Conservation (phyloP, 2,329 filamentous ascomycete genomes). For the Penicillium hesseltinei region DNA sequence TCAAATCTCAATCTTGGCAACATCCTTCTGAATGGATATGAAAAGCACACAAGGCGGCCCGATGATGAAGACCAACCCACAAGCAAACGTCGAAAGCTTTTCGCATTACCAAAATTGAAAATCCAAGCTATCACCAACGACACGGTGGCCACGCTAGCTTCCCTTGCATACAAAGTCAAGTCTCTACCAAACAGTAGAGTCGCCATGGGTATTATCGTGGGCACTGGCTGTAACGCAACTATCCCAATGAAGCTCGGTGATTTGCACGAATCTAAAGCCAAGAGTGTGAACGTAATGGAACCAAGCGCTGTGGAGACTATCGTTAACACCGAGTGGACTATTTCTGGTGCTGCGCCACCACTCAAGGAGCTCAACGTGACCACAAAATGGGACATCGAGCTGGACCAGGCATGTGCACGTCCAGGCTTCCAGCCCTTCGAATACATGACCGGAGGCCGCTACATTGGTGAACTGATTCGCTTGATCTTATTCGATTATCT, state of each 20-base stretch:
- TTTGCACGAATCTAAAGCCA: constrained; percentile 63
- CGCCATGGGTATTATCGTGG: constrained; percentile 76
- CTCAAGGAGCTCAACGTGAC: constrained; percentile 60
- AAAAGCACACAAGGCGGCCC: constrained; percentile 48
- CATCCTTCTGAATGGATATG: constrained; percentile 55
- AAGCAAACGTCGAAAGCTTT: constrained; percentile 46
- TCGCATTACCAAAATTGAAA: constrained; percentile 61
- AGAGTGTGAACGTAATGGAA: constrained; percentile 48
- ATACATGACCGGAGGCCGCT: constrained; percentile 78
- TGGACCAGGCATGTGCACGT: constrained; percentile 65
- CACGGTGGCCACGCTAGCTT: constrained; percentile 74
- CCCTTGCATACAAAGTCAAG: constrained; percentile 70
- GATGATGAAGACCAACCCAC: constrained; percentile 42
- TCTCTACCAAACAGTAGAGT: constrained; percentile 62
- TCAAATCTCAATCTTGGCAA: constrained; percentile 55
- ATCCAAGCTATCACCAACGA: constrained; percentile 80
- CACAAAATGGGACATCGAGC: constrained; percentile 66
- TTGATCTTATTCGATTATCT: constrained; percentile 68
- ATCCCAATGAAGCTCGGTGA: constrained; percentile 65
- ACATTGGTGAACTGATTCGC: constrained; percentile 73
- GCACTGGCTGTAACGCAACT: constrained; percentile 78
- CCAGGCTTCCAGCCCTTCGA: constrained; percentile 80
- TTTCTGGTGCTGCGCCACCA: constrained; percentile 70
- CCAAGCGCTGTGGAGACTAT: constrained; percentile 63
- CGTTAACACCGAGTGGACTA: constrained; percentile 83